A percentile compares a stretch with the other conserved stretches of the same genome.
phyloP scores from a whole-genome alignment of 2,329 filamentous ascomycete genomes.

The Dothidotthia symphoricarpi region DNA sequence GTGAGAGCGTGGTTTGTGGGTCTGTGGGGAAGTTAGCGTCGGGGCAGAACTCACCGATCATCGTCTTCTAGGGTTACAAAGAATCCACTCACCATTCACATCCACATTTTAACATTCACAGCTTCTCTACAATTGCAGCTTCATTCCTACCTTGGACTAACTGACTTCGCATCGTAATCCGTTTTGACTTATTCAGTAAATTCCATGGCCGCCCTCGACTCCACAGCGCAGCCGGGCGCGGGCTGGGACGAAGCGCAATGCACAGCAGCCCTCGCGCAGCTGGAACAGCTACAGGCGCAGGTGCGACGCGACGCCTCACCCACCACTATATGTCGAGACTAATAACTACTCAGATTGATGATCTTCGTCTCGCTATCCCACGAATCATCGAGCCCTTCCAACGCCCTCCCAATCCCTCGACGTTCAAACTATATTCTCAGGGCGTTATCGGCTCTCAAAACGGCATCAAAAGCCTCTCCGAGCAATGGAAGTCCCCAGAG shows the following conservation, averaged over 20 bases:
- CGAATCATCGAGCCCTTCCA: conserved; percentile 44
- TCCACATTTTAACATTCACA: conserved; percentile 6
- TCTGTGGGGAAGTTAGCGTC: conserved; percentile 6
- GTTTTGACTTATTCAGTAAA: conserved; percentile 1
- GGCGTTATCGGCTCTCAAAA: conserved; percentile 38
- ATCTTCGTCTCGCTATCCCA: conserved; percentile 45
- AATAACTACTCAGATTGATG: conserved; percentile 38
- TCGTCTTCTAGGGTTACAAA: no score
- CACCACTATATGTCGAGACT: conserved; percentile 1
- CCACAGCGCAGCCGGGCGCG: conserved; percentile 14
- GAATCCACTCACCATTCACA: no score
- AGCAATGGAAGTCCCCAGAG: conserved; percentile 40
- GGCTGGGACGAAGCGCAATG: conserved; percentile 44
- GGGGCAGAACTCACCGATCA: conserved; percentile 8
- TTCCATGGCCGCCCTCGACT: conserved; percentile 17
- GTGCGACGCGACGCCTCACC: conserved; percentile 19
- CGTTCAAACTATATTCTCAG: conserved; percentile 42
- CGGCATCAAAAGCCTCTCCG: conserved; percentile 40
- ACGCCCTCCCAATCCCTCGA: conserved; percentile 25
- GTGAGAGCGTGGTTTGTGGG: conserved; percentile 17
- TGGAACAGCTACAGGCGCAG: conserved; percentile 47
- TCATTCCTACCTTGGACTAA: neutral
- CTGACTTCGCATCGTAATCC: neutral
- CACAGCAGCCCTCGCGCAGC: conserved; percentile 45
- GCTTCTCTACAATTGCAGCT: neutral